Evolutionary conservation across 352 stramenopile species (phyloP), one percentile per base, ranked within the genome.

Genomic region (Peronospora farinosa): DNA sequence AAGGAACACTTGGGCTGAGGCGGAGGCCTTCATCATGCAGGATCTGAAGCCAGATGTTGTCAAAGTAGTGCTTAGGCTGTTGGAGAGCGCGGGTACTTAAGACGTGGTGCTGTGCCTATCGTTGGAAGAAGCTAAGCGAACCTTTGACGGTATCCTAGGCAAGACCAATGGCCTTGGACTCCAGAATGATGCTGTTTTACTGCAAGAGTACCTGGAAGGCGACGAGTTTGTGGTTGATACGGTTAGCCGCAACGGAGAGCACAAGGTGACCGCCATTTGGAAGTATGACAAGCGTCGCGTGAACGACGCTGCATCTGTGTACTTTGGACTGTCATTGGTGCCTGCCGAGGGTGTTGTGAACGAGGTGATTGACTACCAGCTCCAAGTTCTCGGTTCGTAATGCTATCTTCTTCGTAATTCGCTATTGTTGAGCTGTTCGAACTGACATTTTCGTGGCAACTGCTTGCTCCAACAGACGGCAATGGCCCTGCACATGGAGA

Each of bases 221-320:
- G 80, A 87, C 48, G 96, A 99, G 65, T 98, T 97, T 70, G 95
- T 97, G 5, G 78, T 99, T 11, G 95, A 99, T 72, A 95, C 92
- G 7, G 93, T 98, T 10, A 96, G 78, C 48, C 84, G 82, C 41
- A 71, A 96, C 57, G 95, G 95, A 5, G 60, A 92, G 45, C 87
- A 97, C 69, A 98, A 98, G 58, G 84, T 98, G 38, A 87, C 88
- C 30, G 95, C 93, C 15, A 81, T 98, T 10, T 99, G 95, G 96
- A 95, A 96, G 63, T 98, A 98, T 64, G 95, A 98, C 68, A 98
- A 98, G 75, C 78, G 95, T 36, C 75, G 82, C 7, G 85, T 96
- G 32, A 98, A 98, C 62, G 65, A 91, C 43, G 90, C 89, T 5
- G 86, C 89, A 12, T 98, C 98, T 64, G 95, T 98, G 7, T 98